phyloP scores from a whole-genome alignment of 2,329 filamentous ascomycete species.

The Emergomyces pasteurianus region DNA sequence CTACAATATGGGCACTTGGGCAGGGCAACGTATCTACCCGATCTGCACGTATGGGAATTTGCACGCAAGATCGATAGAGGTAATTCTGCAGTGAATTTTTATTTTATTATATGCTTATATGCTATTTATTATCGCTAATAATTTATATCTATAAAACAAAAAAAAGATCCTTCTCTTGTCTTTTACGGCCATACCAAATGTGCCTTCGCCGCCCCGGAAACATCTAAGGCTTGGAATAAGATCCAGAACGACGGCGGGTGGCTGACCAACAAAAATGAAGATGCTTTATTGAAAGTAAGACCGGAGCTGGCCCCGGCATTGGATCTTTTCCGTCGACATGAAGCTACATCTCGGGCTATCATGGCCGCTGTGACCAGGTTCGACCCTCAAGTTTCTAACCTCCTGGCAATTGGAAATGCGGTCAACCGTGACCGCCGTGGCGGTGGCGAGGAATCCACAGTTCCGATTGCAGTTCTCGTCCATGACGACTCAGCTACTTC shows the following conservation, averaged over 20 bases:
- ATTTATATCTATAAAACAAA: not conserved
- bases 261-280: conserved; percentile 9
- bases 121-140: not conserved
- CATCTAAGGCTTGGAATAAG: not conserved
- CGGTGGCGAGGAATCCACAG: conserved; percentile 15
- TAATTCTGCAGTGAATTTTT: conserved; percentile 10
- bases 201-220: not conserved
- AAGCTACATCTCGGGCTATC: conserved; percentile 23
- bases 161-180: not conserved
- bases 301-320: conserved; percentile 27
- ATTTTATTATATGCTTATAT: not conserved
- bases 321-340: conserved; percentile 17
- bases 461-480: conserved; percentile 27
- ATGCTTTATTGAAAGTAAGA: conserved; percentile 17
- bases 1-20: conserved; percentile 49
- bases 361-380: conserved; percentile 18
- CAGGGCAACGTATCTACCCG: conserved; percentile 37
- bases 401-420: conserved; percentile 41
- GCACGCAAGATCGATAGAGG: conserved; percentile 23
- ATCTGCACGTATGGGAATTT: conserved; percentile 40
- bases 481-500: conserved; percentile 37
- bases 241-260: not conserved
- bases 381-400: conserved; percentile 25
- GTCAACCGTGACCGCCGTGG: conserved; percentile 23
- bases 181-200: not conserved